Evolutionary conservation across 176 grass and related monocot species (phyloP).

Genomic region (Lolium multiflorum): DNA sequence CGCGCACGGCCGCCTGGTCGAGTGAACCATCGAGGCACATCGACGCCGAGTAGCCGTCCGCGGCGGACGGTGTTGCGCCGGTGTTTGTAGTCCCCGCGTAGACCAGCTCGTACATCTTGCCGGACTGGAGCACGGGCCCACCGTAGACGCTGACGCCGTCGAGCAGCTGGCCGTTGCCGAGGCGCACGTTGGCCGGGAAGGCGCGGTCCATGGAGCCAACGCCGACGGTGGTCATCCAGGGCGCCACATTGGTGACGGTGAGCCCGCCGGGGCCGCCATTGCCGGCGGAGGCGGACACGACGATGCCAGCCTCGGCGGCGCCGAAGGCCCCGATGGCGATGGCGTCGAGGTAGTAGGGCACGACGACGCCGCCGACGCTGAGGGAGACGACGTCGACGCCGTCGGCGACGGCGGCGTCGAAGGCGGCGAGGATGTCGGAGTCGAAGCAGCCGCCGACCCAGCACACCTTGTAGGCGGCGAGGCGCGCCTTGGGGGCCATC

Average conservation of each 20-base stretch:
- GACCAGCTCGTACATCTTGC: conserved; percentile 71
- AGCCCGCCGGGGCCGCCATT: conserved; percentile 90
- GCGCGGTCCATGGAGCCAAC: conserved; percentile 94
- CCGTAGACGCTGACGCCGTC: conserved; percentile 88
- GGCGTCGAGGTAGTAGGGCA: conserved; percentile 91
- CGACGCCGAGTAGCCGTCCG: conserved; percentile 79
- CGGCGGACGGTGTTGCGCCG: neutral
- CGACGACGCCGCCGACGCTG: conserved; percentile 85
- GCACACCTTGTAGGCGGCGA: conserved; percentile 94
- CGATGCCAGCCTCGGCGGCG: conserved; percentile 80
- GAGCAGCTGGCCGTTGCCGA: conserved; percentile 71
- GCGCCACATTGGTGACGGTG: conserved; percentile 89
- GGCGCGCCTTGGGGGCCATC: conserved; percentile 94
- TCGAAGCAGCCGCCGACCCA: conserved; percentile 88
- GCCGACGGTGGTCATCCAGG: conserved; percentile 88
- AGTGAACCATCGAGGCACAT: conserved; percentile 91
- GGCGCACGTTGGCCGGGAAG: conserved; percentile 85
- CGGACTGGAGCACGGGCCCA: conserved; percentile 58
- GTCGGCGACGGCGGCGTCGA: conserved; percentile 83
- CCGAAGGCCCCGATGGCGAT: conserved; percentile 91
- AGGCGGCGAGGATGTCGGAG: conserved; percentile 95
- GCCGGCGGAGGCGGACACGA: conserved; percentile 84
- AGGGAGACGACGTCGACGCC: conserved; percentile 87
- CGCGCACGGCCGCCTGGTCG: conserved; percentile 56
- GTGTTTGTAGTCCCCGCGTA: conserved; percentile 58